These are phyloP conservation scores for rapeseed (Brassica napus) DNA, from an alignment of 345 rosid species.

Conservation along the genomic window DNA sequence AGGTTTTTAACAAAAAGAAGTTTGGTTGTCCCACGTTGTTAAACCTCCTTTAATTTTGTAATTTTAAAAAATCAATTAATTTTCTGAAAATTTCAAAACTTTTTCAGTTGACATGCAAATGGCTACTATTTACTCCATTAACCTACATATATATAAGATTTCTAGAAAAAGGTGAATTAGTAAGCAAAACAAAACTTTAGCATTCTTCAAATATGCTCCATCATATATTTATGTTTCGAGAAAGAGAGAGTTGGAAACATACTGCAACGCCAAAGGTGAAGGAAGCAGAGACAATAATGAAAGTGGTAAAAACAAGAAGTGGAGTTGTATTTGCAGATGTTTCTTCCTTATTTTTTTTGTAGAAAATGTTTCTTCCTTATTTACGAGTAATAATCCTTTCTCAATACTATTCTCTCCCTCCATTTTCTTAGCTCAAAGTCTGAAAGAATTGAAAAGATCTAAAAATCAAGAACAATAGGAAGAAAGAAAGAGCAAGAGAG, in stretches of 20 bases:
- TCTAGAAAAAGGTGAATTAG: neutral
- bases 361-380: too few relatives aligned
- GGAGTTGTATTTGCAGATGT: constrained; percentile 21
- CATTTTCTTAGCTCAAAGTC: constrained; percentile 9
- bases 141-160: neutral
- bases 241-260: constrained; percentile 15
- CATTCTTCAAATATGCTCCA: neutral
- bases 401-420: constrained; percentile 17
- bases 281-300: constrained; percentile 55
- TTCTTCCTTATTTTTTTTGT: too few relatives aligned
- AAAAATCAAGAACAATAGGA: neutral
- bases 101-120: neutral
- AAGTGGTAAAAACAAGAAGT: constrained; percentile 46
- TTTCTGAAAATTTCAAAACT: neutral
- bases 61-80: neutral
- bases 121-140: neutral
- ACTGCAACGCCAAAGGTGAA: constrained; percentile 54
- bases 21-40: neutral
- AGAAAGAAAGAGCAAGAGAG: neutral
- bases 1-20: too few relatives aligned
- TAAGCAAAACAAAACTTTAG: neutral
- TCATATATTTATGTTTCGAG: neutral
- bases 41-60: neutral
- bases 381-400: constrained; percentile 23
- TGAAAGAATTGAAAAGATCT: neutral